These are phyloP conservation scores for Picea sitchensis DNA, from an alignment of 75 land plant genomes.

Conservation along the genomic window DNA sequence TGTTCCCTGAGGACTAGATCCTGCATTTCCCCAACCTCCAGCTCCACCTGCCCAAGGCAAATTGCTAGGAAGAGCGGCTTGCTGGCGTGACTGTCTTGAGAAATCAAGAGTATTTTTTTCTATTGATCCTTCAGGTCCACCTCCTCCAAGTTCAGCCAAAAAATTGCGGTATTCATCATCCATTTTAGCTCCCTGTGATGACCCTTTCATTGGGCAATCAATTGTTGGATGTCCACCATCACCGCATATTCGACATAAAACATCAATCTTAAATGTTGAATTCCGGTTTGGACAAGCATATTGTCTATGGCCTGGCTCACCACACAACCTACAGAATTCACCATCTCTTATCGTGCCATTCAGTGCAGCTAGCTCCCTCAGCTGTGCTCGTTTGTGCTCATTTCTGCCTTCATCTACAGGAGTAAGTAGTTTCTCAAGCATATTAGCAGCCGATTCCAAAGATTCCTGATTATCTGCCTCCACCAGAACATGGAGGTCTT, in stretches of 20 bases:
- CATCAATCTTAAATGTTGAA: constrained; percentile 44
- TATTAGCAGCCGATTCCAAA: constrained; percentile 82
- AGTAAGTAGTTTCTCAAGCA: constrained; percentile 87
- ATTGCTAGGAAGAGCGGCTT: constrained; percentile 8
- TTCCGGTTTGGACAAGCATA: constrained; percentile 71
- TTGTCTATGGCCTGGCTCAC: constrained; percentile 95
- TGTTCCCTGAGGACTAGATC: not conserved
- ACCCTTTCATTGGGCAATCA: constrained; percentile 90
- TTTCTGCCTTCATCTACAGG: constrained; percentile 94
- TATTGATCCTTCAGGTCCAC: not conserved
- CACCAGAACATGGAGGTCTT: constrained; percentile 95
- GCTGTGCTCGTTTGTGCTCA: constrained; percentile 93
- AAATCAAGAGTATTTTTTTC: not conserved
- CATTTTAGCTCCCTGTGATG: constrained; percentile 26
- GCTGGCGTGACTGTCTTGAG: not conserved
- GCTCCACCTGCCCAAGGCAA: constrained; percentile 9
- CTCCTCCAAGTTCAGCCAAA: constrained; percentile 25
- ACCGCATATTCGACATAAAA: constrained; percentile 85
- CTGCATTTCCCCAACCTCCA: constrained; percentile 6
- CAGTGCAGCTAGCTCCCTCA: constrained; percentile 86
- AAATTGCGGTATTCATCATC: constrained; percentile 28
- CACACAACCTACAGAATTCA: constrained; percentile 84
- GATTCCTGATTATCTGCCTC: constrained; percentile 90
- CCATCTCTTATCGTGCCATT: constrained; percentile 96
- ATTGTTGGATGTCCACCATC: constrained; percentile 99